Base-by-base conservation (phyloP, 441 rosid genomes). In the Erodium trifolium region DNA sequence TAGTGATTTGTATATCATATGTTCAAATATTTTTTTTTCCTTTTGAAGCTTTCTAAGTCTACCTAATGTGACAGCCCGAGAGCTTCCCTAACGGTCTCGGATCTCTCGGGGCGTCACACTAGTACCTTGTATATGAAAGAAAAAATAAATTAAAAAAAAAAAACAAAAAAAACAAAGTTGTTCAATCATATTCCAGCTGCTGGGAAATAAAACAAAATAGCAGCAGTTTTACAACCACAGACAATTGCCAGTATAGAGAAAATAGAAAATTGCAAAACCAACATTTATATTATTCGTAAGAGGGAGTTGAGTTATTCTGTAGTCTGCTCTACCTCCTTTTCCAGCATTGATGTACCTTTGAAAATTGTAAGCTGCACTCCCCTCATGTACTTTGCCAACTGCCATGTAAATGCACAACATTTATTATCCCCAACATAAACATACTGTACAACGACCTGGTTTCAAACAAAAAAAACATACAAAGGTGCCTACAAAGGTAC, bases 341-440 rank as follows among this genome's bases (percentile, higher is more conserved):
- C 97, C 49, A 94, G 79, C 89, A 92, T 84, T 43, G 88, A 81
- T 37, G 97, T 94, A 69, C 96, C 98, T 72, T 85, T 85, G 71
- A 92, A 92, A 62, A 94, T 82, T 2, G 97, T 92, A 47, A 94
- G 84, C 81, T 87, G 96, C 68, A 83, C 75, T 71, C 88, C 86
- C 73, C 77, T 84, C 75, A 89, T 85, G 83, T 85, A 87, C 75
- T 78, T 76, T 65, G 62, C 79, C 82, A 89, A 51, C 99, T 93
- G 89, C 27, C 51, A 19, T 16, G 11, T 9, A 45, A 2, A 45
- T 51, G 4, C 34, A 71, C 53, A 73, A 5, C 2, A 70, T 65
- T 41, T 5, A 34, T 34, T 23, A 23, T 23, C 27, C 0, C 27
- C 27, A 23, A 23, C 27, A 23, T 23, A 23, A 23, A 23, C 27